Base-by-base conservation (phyloP, 2,329 filamentous ascomycete species). In the Fusarium pseudograminearum region DNA sequence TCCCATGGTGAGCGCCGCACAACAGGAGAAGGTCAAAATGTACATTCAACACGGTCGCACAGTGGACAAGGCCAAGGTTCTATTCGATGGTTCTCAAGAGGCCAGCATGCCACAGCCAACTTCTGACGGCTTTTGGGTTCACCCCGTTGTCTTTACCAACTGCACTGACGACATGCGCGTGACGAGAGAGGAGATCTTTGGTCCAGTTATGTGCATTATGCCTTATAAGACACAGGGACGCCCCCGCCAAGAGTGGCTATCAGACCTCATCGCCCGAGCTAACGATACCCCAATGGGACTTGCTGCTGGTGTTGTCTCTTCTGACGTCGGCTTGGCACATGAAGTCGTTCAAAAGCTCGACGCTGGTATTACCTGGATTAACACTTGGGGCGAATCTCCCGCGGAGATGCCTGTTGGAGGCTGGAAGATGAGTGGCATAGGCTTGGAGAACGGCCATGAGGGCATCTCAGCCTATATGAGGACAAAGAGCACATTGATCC, bases 341-440 rank as follows among this genome's bases (percentile, higher is more conserved):
- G 83, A 87, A 44, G 87, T 95, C 2, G 84, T 95, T 42, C 85
- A 87, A 26, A 85, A 88, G 74, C 82, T 97, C 7, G 86, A 97
- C 76, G 93, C 93, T 0, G 93, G 93, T 34, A 97, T 97, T 75
- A 97, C 93, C 2, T 97, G 93, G 93, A 86, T 97, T 54, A 97
- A 97, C 78, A 94, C 92, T 0, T 97, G 94, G 94, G 93, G 94
- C n/a, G 93, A 97, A 82, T 91, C 87, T 50, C 93, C 93, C 0
- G 93, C 94, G 1, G 93, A 97, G 83, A 97, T 97, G 94, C 91
- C 91, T 4, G 93, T 97, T 0, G 93, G 93, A 12, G 93, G 93
- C 1, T 97, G 93, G 94, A 97, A 97, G 83, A 86, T 92, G 85
- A 97, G 93, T 77, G 94, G 94, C 34, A 82, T 97, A 12, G 93